A percentile compares a stretch with the other conserved stretches of the same genome.
Evolutionary conservation across 192 early-diverging fungal genomes (phyloP).

Genomic region (Piromyces finnis): DNA sequence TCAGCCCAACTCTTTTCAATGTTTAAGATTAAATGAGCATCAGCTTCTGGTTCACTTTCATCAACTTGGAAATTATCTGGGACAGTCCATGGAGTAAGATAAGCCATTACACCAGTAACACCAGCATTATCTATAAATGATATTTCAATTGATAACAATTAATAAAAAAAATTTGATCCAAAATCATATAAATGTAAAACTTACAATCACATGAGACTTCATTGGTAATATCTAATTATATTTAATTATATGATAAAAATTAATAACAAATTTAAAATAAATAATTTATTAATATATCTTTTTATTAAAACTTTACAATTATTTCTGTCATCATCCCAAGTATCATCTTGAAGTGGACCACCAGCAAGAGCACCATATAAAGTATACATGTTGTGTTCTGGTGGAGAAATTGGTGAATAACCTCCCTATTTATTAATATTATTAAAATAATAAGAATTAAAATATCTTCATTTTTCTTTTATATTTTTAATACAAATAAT

Average conservation of each 20-base stretch:
- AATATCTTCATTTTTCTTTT: too few relatives aligned
- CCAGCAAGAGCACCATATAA: neutral
- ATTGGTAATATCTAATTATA: neutral
- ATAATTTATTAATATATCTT: neutral
- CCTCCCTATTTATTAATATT: neutral
- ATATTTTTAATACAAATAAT: too few relatives aligned
- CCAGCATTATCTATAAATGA: neutral
- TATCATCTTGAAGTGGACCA: neutral
- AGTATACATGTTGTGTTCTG: neutral
- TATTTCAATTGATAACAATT: neutral
- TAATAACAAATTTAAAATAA: too few relatives aligned
- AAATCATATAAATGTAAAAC: neutral
- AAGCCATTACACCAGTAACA: neutral
- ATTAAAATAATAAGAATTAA: too few relatives aligned
- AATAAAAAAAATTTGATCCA: too few relatives aligned
- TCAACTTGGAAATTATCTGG: neutral
- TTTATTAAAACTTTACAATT: neutral
- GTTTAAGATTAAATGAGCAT: neutral
- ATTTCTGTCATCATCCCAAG: neutral
- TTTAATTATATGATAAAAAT: neutral
- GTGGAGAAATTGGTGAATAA: neutral
- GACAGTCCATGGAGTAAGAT: neutral
- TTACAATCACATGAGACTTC: neutral
- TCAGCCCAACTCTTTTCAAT: neutral
- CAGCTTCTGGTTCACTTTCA: neutral